Conservation (phyloP, 148 eudicot genomes). For the Tetragonia tetragonoides region DNA sequence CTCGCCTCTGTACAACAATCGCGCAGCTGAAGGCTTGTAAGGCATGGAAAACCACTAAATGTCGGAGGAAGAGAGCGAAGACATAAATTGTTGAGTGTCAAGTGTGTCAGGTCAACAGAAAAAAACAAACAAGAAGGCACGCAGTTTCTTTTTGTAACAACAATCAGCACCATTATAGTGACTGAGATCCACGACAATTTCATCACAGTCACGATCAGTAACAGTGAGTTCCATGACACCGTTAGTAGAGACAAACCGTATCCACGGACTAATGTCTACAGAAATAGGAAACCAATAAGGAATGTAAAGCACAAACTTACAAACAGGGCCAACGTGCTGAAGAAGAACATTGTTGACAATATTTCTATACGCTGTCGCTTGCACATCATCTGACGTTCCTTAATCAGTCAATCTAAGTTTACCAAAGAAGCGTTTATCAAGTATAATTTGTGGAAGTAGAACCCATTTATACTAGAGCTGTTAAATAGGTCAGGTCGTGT, state of each 20-base stretch:
- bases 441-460: slow-evolving; percentile 8
- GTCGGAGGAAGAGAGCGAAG: background rate
- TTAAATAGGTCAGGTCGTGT: too few species aligned
- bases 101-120: slow-evolving; percentile 6
- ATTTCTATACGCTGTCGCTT: background rate
- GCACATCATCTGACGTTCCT: background rate
- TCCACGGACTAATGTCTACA: slow-evolving; percentile 10
- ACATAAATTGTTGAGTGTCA: background rate
- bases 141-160: slow-evolving; percentile 3
- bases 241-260: slow-evolving; percentile 3
- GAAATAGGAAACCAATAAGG: slow-evolving; percentile 7
- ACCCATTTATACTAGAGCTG: too few species aligned
- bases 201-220: too few species aligned
- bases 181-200: too few species aligned
- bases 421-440: background rate
- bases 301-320: slow-evolving; percentile 1
- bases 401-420: too few species aligned
- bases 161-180: too few species aligned
- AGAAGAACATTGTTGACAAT: slow-evolving; percentile 8
- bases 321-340: slow-evolving; percentile 11
- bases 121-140: slow-evolving; percentile 24
- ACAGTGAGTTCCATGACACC: slow-evolving; percentile 8
- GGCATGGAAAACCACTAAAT: slow-evolving; percentile 18
- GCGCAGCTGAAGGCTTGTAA: slow-evolving; percentile 6
- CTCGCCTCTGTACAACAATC: background rate